Evolutionary conservation across 2,329 filamentous ascomycete genomes (phyloP), one percentile per base, ranked within the genome.

Genomic region (Aspergillus hiratsukae): DNA sequence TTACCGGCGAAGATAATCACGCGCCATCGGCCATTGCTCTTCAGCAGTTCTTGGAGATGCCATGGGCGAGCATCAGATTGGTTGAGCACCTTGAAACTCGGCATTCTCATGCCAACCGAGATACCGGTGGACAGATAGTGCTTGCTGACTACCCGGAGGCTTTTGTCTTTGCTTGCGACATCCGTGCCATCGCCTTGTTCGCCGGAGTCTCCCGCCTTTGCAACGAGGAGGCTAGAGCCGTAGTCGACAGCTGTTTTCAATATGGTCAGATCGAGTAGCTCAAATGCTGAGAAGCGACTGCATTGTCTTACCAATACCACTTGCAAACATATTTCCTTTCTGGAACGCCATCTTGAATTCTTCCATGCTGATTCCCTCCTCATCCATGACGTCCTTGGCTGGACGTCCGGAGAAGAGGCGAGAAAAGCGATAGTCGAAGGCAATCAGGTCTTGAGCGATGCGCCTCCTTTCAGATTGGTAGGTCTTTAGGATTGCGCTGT

Each of bases 371-470:
- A 87, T 81, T 0, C 85, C 84, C 49, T 81, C 80, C 57, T 81
- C 80, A 60, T 87, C 83, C 72, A 83, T 78, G 25, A 83, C 74
- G 54, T 84, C 82, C 65, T 82, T 85, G 35, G 79, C 83, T 1
- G 81, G 84, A n/a, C 76, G 75, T 1, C 80, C 80, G 0, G 80
- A 80, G 67, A 86, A 86, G 0, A 86, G 73, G 1, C 79, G 73
- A 4, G 79, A 81, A 61, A 85, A 84, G 37, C 75, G 77, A 56
- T 82, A 81, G 63, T 87, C 84, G 58, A 87, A 86, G 3, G 78
- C 76, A 58, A 91, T 89, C 0, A 90, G 79, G 41, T 87, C 81
- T 59, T 85, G 77, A 0, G 87, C 88, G 1, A 89, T 81, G 8
- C 75, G 76, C 5, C 81, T 78, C 4, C 87, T 75, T 64, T 84